Base-by-base conservation (phyloP, 257 asterid genomes). In the Rubia yunnanensis region DNA sequence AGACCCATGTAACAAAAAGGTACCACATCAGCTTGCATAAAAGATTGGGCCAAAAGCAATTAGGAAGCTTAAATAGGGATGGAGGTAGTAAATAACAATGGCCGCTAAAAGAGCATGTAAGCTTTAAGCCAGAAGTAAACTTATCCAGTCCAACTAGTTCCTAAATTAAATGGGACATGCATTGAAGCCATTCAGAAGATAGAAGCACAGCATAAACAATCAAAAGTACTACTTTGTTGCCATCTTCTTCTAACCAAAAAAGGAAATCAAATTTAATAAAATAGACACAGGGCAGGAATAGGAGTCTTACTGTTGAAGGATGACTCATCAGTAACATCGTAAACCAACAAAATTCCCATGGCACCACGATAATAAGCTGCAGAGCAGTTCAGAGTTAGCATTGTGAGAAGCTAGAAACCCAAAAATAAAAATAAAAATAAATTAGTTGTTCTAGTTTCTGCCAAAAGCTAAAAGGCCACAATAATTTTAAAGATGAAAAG, bases 341-440 rank as follows among this genome's bases (percentile, higher is more conserved):
- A 80, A 39, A 80, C 84, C 82, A 80, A 44, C 79, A 80, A 74
- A 39, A 80, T 76, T 24, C 84, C 84, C 84, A 80, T 80, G 18
- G 84, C 80, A 63, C 84, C 84, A 57, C 82, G 82, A 22, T 80
- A 80, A 59, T 77, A 80, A 65, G 84, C 82, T 80, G 80, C 65
- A 70, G 34, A 54, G 61, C 24, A 22, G 9, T 24, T n/a, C 10
- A 41, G 50, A 39, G 20, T 36, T 7, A 20, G 4, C 3, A 27
- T 7, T 26, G 15, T 18, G 10, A 26, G 39, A 17, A 38, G 14
- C 11, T 23, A 66, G n/a, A n/a, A n/a, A n/a, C n/a, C n/a, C n/a
- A n/a, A 11, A 36, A 4, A 35, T 27, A 48, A 38, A 13, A 61
- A 41, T 20, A 15, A 34, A 56, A 50, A 34, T 8, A 15, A n/a